phyloP scores from a whole-genome alignment of 1,284 basidiomycete species.

The Wolfiporia cocos region DNA sequence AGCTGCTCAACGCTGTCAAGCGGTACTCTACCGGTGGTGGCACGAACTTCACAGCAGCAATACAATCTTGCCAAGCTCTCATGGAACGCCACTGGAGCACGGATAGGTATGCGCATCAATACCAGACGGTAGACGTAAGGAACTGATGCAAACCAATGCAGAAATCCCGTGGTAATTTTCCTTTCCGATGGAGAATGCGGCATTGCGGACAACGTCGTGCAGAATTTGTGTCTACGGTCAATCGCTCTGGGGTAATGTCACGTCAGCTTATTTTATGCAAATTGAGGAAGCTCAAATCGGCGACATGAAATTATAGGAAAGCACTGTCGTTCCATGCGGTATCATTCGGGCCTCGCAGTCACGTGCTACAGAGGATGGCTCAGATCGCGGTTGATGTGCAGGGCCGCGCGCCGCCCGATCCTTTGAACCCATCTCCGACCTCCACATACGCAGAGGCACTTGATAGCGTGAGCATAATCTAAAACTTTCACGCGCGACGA shows the following conservation, averaged over 20 bases:
- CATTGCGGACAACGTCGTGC: slow-evolving; percentile 34
- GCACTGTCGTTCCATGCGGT: slow-evolving; percentile 55
- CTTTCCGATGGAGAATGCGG: slow-evolving; percentile 52
- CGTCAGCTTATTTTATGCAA: neutral
- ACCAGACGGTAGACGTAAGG: too few species aligned
- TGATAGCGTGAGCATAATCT: slow-evolving; percentile 40
- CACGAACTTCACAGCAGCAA: slow-evolving; percentile 43
- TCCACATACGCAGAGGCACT: slow-evolving; percentile 50
- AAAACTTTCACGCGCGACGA: too few species aligned
- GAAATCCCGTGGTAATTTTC: slow-evolving; percentile 54
- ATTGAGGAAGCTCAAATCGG: too few species aligned
- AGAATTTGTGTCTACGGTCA: slow-evolving; percentile 40
- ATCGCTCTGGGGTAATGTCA: slow-evolving; percentile 40
- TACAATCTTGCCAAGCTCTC: slow-evolving; percentile 29
- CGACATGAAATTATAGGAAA: too few species aligned
- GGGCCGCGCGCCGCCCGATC: slow-evolving; percentile 39
- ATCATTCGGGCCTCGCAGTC: slow-evolving; percentile 41
- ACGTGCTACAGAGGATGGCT: slow-evolving; percentile 43
- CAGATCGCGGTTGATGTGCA: slow-evolving; percentile 47
- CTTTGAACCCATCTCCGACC: slow-evolving; percentile 30
- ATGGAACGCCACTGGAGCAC: slow-evolving; percentile 50
- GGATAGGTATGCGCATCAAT: slow-evolving; percentile 36
- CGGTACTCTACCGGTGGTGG: slow-evolving; percentile 28
- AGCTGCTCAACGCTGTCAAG: slow-evolving; percentile 38
- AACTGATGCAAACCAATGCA: too few species aligned